Base-by-base conservation (phyloP, 2,329 filamentous ascomycete genomes). In the Ustulina deusta region DNA sequence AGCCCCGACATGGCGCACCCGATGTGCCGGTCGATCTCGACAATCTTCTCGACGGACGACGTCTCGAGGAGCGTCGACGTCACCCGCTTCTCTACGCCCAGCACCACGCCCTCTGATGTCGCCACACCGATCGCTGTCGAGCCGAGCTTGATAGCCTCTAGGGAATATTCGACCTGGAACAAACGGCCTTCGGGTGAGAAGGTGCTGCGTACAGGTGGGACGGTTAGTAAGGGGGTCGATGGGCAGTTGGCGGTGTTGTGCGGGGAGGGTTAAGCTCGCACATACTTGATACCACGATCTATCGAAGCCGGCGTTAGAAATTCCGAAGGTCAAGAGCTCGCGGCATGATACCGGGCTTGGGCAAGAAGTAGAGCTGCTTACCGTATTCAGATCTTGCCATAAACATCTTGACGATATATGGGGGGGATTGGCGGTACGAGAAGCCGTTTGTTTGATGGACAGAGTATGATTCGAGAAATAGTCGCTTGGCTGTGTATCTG, bases 371-470 rank as follows among this genome's bases (percentile, higher is more conserved):
- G 71, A 65, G 73, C 63, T 78, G 81, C 91, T 86, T 88, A 96
- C 95, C 96, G 86, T 99, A 99, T 95, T 99, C 96, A 81, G 95
- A 98, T 86, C 96, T 93, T 88, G 96, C 94, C 89, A 99, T 98
- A 89, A 99, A 99, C 96, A 97, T 97, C 78, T 85, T 93, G 88
- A 79, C 84, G 83, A 81, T 79, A 73, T 82, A 82, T 74, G 76
- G 62, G 62, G 66, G 55, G 48, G 38, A 58, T 52, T 51, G 29
- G 34, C 38, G 60, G 48, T 59, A 56, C 40, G 51, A 54, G 40
- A 22, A 46, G 46, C 13, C 29, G 57, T 54, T 13, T 36, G 17
- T 29, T 51, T 29, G 27, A 6, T 63, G 44, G 25, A 10, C 20
- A 34, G 48, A 32, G 25, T 42, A 11, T 17, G 48, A n/a, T 38